Conservation (phyloP, 768 basidiomycete species). For the Tremella fuciformis region DNA sequence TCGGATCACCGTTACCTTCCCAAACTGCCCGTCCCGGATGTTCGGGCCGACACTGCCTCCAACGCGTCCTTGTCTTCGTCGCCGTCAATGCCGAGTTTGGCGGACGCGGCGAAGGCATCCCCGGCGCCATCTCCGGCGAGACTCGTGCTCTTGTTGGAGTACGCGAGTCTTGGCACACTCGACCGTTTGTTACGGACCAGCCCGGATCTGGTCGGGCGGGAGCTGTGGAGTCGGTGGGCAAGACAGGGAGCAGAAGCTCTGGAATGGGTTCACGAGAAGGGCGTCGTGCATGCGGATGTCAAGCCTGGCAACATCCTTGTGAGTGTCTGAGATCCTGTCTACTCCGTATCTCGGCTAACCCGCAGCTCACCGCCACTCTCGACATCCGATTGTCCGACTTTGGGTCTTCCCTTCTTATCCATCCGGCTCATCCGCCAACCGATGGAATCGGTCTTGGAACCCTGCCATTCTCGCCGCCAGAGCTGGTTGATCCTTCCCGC, state of each 20-base stretch:
- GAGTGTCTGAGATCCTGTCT: constrained; percentile 16
- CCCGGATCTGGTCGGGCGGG: constrained; percentile 36
- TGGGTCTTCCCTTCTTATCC: constrained; percentile 53
- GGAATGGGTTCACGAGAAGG: constrained; percentile 50
- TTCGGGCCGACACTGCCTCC: neutral
- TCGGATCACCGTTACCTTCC: constrained; percentile 4
- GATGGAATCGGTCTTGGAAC: constrained; percentile 55
- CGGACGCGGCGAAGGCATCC: constrained; percentile 12
- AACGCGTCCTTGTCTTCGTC: constrained; percentile 21
- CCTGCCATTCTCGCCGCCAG: constrained; percentile 54
- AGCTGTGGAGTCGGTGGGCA: constrained; percentile 50
- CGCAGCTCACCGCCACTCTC: constrained; percentile 41
- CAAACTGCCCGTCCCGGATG: constrained; percentile 3
- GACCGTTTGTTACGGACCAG: constrained; percentile 42
- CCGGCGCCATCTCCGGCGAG: constrained; percentile 22
- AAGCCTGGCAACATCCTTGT: constrained; percentile 54
- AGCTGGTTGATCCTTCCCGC: constrained; percentile 51
- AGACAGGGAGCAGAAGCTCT: constrained; percentile 47
- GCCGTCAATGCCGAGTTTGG: constrained; percentile 34
- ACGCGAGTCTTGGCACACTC: constrained; percentile 44
- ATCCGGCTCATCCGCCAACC: constrained; percentile 39
- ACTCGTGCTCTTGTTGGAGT: constrained; percentile 45
- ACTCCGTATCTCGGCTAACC: neutral
- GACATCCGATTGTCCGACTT: constrained; percentile 54
- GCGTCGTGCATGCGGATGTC: constrained; percentile 55